A percentile compares a stretch with the other conserved stretches of the same genome.
phyloP scores from a whole-genome alignment of 768 basidiomycete species.

The Leccinum obscurum region DNA sequence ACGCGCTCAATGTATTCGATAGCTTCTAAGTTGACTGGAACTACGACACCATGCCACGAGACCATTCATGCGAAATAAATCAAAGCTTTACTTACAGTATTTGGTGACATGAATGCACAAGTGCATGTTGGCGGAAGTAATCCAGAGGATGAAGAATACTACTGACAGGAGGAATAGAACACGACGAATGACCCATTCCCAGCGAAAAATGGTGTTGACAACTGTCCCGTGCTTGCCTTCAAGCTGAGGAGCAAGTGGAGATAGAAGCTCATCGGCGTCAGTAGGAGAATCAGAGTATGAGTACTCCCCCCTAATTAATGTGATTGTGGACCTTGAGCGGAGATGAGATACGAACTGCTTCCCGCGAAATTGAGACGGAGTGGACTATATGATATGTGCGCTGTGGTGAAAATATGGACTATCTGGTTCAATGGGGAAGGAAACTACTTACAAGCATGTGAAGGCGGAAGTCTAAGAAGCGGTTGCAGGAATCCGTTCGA shows the following conservation, averaged over 20 bases:
- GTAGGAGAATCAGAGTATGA: neutral
- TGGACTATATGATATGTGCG: too few species aligned
- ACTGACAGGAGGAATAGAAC: neutral
- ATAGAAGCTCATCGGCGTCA: neutral
- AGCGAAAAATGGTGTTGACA: neutral
- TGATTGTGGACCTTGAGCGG: too few species aligned
- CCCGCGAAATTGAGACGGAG: too few species aligned
- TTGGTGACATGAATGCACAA: neutral
- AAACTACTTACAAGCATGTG: too few species aligned
- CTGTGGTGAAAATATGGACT: too few species aligned
- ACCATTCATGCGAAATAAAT: neutral
- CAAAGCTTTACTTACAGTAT: slow-evolving; percentile 5
- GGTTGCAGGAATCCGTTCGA: too few species aligned
- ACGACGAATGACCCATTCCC: slow-evolving; percentile 6
- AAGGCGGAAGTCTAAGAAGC: too few species aligned
- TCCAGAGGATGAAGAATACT: slow-evolving; percentile 13
- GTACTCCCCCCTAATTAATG: neutral
- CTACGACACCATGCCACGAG: neutral
- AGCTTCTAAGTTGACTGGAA: slow-evolving; percentile 9
- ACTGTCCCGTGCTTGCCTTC: neutral
- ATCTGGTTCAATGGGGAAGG: too few species aligned
- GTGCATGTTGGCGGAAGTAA: neutral
- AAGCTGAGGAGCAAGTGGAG: neutral
- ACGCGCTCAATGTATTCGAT: slow-evolving; percentile 6
- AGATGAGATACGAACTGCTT: too few species aligned